A percentile compares a stretch with the other conserved stretches of the same genome.
phyloP scores from a whole-genome alignment of 164 flowering plant species.

The Berberis vulgaris region DNA sequence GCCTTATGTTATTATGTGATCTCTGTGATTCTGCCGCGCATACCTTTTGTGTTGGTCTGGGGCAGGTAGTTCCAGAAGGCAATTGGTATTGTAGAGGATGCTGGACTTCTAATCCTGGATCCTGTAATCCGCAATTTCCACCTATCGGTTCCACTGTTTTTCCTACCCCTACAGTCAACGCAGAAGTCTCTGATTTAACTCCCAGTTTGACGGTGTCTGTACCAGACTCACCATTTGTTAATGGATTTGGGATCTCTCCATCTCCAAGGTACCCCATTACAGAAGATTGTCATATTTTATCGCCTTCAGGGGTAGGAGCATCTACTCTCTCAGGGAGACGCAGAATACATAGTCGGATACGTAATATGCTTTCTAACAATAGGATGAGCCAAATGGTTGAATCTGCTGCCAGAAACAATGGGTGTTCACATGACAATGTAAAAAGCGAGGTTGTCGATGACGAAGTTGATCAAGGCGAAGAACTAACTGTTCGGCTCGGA shows the following conservation, averaged over 20 bases:
- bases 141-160: slow-evolving; percentile 29
- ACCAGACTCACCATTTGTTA: slow-evolving; percentile 31
- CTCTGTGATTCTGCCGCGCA: slow-evolving; percentile 99
- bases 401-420: slow-evolving; percentile 20
- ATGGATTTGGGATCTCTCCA: slow-evolving; percentile 22
- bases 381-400: slow-evolving; percentile 27
- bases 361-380: slow-evolving; percentile 28
- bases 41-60: slow-evolving; percentile 95
- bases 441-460: slow-evolving; percentile 15
- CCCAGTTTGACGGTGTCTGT: slow-evolving; percentile 20
- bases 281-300: slow-evolving; percentile 28
- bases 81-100: slow-evolving; percentile 98
- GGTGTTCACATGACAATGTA: slow-evolving; percentile 14
- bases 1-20: slow-evolving; percentile 91
- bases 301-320: slow-evolving; percentile 63
- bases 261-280: slow-evolving; percentile 43
- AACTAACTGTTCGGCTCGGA: slow-evolving; percentile 15
- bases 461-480: slow-evolving; percentile 26
- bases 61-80: slow-evolving; percentile 91
- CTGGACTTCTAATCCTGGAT: slow-evolving; percentile 48
- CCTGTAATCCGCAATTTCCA: slow-evolving; percentile 35
- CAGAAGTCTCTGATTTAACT: slow-evolving; percentile 31
- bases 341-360: slow-evolving; percentile 60
- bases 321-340: slow-evolving; percentile 75
- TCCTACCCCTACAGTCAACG: slow-evolving; percentile 22